These are phyloP conservation scores for Chlorella variabilis DNA, from an alignment of 163 green algal species.

Conservation along the genomic window DNA sequence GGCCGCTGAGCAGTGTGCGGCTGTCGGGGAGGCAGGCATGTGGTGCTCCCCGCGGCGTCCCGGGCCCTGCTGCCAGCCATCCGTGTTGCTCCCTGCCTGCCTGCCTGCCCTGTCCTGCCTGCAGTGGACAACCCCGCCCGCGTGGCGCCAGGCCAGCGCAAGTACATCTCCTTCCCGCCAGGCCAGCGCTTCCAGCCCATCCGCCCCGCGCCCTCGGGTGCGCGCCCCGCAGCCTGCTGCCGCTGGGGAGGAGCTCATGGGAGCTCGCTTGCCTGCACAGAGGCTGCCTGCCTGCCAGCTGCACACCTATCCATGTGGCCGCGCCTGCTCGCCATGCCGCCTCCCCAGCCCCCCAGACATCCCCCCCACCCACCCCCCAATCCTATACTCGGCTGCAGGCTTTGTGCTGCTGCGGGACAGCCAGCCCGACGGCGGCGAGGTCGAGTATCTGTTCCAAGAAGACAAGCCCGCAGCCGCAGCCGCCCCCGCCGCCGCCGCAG, in stretches of 20 bases:
- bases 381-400: conserved; percentile 19
- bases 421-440: conserved; percentile 7
- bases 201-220: conserved; percentile 35
- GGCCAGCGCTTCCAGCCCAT: conserved; percentile 70
- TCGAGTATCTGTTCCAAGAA: conserved; percentile 49
- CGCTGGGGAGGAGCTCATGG: too few species aligned
- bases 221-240: too few species aligned
- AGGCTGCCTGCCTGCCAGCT: too few species aligned
- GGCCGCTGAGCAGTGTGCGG: too few species aligned
- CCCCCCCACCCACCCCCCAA: too few species aligned
- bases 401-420: conserved; percentile 48
- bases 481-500: not conserved
- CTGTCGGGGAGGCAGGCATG: too few species aligned
- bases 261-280: too few species aligned
- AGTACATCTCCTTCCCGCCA: conserved; percentile 69
- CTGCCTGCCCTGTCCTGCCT: not conserved
- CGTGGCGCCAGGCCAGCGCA: conserved; percentile 86
- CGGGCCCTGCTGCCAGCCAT: too few species aligned
- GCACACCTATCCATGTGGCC: too few species aligned
- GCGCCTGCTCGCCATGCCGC: too few species aligned
- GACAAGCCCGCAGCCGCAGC: conserved; percentile 37
- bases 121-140: conserved; percentile 84
- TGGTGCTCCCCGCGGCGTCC: too few species aligned
- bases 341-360: too few species aligned
- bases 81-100: not conserved